phyloP scores from a whole-genome alignment of 2,329 filamentous ascomycete genomes.

The Rutstroemia sp. region DNA sequence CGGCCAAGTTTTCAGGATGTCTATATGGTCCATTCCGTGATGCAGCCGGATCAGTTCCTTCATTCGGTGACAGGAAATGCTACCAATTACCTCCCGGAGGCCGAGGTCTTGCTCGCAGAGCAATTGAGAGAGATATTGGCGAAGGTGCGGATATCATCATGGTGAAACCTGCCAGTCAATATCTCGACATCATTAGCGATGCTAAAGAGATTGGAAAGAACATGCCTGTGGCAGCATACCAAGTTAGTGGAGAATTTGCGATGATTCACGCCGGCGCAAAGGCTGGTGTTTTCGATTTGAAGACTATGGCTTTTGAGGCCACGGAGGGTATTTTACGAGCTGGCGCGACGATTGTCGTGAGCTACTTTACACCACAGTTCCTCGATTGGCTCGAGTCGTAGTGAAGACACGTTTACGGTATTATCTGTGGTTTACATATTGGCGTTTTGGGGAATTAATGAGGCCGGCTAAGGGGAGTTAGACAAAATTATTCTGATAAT shows the following conservation, averaged over 20 bases:
- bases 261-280: slow-evolving; percentile 97
- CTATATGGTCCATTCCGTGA: slow-evolving; percentile 97
- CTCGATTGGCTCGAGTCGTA: slow-evolving; percentile 57
- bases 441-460: slow-evolving; percentile 9
- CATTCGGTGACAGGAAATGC: slow-evolving; percentile 90
- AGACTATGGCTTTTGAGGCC: slow-evolving; percentile 89
- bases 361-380: slow-evolving; percentile 85
- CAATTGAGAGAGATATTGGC: slow-evolving; percentile 80
- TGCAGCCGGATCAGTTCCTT: slow-evolving; percentile 82
- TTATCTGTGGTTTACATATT: not conserved
- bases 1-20: slow-evolving; percentile 94
- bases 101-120: slow-evolving; percentile 81
- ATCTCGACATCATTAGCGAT: slow-evolving; percentile 95
- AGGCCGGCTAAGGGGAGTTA: slow-evolving; percentile 2
- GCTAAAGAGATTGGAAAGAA: slow-evolving; percentile 91
- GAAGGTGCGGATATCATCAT: slow-evolving; percentile 98
- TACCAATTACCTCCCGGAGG: slow-evolving; percentile 94
- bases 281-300: slow-evolving; percentile 92
- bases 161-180: slow-evolving; percentile 96
- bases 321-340: slow-evolving; percentile 90
- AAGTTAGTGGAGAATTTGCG: slow-evolving; percentile 93
- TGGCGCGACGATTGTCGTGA: slow-evolving; percentile 87
- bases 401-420: not conserved
- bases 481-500: slow-evolving; percentile 6
- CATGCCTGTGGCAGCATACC: slow-evolving; percentile 89